Base-by-base conservation (phyloP, 192 early-diverging fungal species). In the Lobosporangium transversale region DNA sequence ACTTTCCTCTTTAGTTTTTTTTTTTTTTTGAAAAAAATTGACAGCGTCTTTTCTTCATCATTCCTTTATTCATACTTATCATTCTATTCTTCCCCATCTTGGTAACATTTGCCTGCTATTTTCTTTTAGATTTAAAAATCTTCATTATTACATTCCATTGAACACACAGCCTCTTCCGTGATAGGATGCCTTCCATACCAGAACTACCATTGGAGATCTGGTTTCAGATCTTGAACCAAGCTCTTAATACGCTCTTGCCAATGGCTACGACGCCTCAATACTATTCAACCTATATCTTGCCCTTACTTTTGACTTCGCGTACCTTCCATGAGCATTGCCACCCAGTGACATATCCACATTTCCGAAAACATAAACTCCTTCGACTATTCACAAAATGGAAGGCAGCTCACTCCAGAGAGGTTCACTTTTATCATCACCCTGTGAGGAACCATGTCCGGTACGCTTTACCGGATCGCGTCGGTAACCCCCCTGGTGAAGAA, bases 401-500 rank as follows among this genome's bases (percentile, higher is more conserved):
- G 43, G 73, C 73, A 1, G 73, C 73, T 6, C 73, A 76, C 36
- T 76, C 73, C 15, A 45, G 73, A 54, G 73, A 76, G 26, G 73
- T 76, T 4, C 73, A 76, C 44, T 76, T 76, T 26, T 76, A 76
- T 24, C 73, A 76, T 26, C 73, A 76, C 21, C 73, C 73, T 15
- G 32, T 76, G 33, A 17, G 64, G 12, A 61, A 43, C 15, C 57
- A 61, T 52, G 73, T 76, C n/a, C 73, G 73, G 4, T 76, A 76
- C n/a, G 73, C 73, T 4, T 35, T 76, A 17, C 73, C 73, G 17
- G 73, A 76, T 53, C 63, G 73, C 1, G 65, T 76, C 6, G 73
- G 73, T 2, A 76, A 76, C 40, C 73, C 73, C 12, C 73, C 73
- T 31, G 64, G 73, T n/a, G 73, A 76, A 14, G 73, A 76, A n/a